Conservation (phyloP, 495 filamentous ascomycete species). For the Aspergillus hancockii region DNA sequence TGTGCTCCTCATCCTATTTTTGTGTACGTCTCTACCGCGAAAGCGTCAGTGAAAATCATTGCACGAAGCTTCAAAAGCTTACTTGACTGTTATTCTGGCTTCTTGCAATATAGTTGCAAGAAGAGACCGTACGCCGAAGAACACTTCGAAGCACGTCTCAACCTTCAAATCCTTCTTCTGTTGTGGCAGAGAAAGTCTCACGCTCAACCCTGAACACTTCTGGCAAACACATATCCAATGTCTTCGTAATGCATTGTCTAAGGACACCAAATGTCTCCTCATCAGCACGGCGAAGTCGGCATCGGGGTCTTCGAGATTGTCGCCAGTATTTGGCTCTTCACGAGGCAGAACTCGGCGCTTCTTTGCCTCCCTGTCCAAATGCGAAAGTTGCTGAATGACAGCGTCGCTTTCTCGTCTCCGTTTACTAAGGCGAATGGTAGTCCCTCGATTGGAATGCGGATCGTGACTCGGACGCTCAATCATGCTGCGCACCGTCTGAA, state of each 20-base stretch:
- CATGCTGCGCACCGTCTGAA: conserved; percentile 18
- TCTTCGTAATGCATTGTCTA: conserved; percentile 29
- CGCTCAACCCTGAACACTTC: conserved; percentile 34
- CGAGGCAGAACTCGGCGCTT: conserved; percentile 32
- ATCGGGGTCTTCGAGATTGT: conserved; percentile 24
- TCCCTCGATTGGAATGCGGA: conserved; percentile 18
- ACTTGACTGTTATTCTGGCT: conserved; percentile 34
- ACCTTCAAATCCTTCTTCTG: conserved; percentile 16
- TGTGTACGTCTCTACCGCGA: conserved; percentile 21
- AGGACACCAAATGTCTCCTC: conserved; percentile 29
- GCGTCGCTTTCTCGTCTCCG: conserved; percentile 27
- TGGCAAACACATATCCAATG: conserved; percentile 34
- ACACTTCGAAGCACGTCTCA: conserved; percentile 27
- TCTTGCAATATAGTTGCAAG: conserved; percentile 28
- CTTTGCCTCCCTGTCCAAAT: conserved; percentile 26
- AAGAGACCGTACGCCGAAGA: conserved; percentile 29
- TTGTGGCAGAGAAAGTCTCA: conserved; percentile 28
- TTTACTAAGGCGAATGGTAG: conserved; percentile 27
- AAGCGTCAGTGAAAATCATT: conserved; percentile 20
- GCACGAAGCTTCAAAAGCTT: conserved; percentile 19
- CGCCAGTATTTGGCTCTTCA: conserved; percentile 23
- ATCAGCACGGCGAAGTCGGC: conserved; percentile 28
- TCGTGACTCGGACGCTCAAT: conserved; percentile 22
- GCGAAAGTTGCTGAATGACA: conserved; percentile 27
- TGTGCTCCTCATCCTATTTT: conserved; percentile 14